A percentile compares a stretch with the other conserved stretches of the same genome.
Evolutionary conservation across 495 filamentous ascomycete genomes (phyloP).

Genomic region (Neurospora sp.): DNA sequence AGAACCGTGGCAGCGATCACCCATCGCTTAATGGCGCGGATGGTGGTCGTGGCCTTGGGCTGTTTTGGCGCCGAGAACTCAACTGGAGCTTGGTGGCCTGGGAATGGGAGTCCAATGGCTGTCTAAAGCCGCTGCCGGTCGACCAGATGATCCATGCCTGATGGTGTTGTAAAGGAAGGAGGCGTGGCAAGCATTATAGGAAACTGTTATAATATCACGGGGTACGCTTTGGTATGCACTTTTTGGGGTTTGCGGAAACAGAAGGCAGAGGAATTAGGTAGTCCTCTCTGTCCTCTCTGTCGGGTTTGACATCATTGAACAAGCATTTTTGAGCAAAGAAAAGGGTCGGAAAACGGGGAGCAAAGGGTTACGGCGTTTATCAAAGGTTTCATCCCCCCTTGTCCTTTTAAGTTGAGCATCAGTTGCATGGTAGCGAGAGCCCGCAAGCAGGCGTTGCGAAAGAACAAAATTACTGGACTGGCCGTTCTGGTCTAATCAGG

Average conservation of each 20-base stretch:
- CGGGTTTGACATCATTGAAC: conserved; percentile 23
- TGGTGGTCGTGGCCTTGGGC: conserved; percentile 56
- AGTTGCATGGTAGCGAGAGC: not conserved
- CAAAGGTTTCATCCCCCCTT: not conserved
- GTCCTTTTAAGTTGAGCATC: not conserved
- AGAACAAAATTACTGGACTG: not conserved
- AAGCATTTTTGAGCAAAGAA: conserved; percentile 16
- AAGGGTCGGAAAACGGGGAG: not conserved
- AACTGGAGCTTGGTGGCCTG: conserved; percentile 90
- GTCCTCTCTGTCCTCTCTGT: conserved; percentile 22
- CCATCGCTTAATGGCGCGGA: conserved; percentile 24
- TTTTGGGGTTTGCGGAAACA: conserved; percentile 23
- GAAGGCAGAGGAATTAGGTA: conserved; percentile 40
- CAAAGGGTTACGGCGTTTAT: not conserved
- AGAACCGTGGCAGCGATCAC: conserved; percentile 32
- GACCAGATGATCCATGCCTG: conserved; percentile 31
- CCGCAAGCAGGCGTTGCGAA: not conserved
- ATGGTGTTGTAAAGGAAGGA: not conserved
- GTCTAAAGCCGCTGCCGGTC: conserved; percentile 20
- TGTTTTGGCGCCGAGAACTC: conserved; percentile 86
- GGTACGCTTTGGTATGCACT: not conserved
- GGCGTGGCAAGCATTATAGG: not conserved
- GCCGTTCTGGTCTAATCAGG: not conserved
- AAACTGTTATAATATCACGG: not conserved
- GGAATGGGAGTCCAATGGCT: conserved; percentile 51